Conservation (phyloP, 139 green algal genomes). For the Asterochloris erici region DNA sequence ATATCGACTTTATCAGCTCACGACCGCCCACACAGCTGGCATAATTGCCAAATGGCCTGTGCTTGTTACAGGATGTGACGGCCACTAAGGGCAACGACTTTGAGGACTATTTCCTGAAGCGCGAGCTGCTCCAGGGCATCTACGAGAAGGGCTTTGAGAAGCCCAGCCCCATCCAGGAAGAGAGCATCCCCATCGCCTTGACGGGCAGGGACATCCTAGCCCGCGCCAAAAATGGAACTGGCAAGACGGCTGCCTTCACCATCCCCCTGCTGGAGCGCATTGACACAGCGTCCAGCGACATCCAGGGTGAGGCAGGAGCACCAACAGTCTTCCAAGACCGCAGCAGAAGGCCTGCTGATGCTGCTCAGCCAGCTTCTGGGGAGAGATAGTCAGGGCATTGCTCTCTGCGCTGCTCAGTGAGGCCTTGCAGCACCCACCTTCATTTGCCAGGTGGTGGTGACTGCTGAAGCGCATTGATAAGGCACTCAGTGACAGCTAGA, state of each 20-base stretch:
- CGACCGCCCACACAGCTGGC: no score
- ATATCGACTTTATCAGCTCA: no score
- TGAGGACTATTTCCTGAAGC: slow-evolving; percentile 99
- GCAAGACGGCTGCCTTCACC: slow-evolving; percentile 98
- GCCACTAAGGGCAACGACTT: slow-evolving; percentile 98
- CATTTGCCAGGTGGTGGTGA: no score
- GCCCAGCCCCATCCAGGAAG: slow-evolving; percentile 92
- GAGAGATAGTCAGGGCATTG: no score
- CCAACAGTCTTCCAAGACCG: no score
- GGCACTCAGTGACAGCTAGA: no score
- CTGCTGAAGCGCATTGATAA: no score
- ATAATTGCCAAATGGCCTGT: no score
- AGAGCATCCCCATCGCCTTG: slow-evolving; percentile 97
- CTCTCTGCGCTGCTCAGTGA: no score
- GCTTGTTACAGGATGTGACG: slow-evolving; percentile 89
- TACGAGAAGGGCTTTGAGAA: slow-evolving; percentile 99
- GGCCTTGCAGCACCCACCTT: no score
- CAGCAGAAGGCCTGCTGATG: no score
- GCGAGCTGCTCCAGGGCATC: slow-evolving; percentile 98
- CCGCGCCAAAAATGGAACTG: slow-evolving; percentile 99
- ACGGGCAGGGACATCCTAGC: slow-evolving; percentile 97
- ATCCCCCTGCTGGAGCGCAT: slow-evolving; percentile 96
- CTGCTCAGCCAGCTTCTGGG: no score
- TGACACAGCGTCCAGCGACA: slow-evolving; percentile 78
- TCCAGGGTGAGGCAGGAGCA: slow-evolving; percentile 75